Evolutionary conservation across 2,329 filamentous ascomycete genomes (phyloP), one percentile per base, ranked within the genome.

Genomic region (Exophiala spinifera): DNA sequence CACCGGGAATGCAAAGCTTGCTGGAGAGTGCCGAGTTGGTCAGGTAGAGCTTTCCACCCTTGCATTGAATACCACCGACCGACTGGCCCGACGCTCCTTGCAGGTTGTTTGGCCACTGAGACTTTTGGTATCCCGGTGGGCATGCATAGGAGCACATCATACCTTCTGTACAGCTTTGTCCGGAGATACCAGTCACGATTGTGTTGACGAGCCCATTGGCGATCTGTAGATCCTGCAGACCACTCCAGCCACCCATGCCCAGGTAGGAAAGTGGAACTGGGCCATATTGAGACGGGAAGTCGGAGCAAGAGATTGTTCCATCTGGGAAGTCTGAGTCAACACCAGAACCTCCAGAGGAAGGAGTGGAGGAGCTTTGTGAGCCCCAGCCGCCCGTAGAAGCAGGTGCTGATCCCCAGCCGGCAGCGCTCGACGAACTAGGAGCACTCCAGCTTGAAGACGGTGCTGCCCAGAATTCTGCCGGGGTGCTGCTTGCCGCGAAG

Each of bases 81-180:
- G 91, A 96, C 77, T 97, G 84, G 59, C 86, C 86, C 48, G 84
- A 89, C 34, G 77, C 67, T 52, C 92, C 94, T 76, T 97, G 94
- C 31, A 39, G 36, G 36, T 80, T 78, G 1, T 68, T 64, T 44
- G 94, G 90, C 87, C 91, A 97, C 70, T 97, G 92, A 2, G 87
- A 81, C 82, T 96, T 96, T 72, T 94, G 85, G 73, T 94, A 95
- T 43, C 92, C 92, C 23, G 85, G 74, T n/a, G 89, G 88, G 78
- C 94, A 99, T 53, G 89, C 85, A 67, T 97, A 97, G 1, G 91
- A 95, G 79, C 92, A 96, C 79, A 91, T 91, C 55, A 78, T 74
- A 46, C 84, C 85, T 8, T 77, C 65, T 7, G 65, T 70, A 74
- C 89, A 92, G 56, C 72, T 72, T 14, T 82, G 73, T 14, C 86